Evolutionary conservation across 2,329 filamentous ascomycete genomes (phyloP).

Genomic region (Chaetomiaceae sp.): DNA sequence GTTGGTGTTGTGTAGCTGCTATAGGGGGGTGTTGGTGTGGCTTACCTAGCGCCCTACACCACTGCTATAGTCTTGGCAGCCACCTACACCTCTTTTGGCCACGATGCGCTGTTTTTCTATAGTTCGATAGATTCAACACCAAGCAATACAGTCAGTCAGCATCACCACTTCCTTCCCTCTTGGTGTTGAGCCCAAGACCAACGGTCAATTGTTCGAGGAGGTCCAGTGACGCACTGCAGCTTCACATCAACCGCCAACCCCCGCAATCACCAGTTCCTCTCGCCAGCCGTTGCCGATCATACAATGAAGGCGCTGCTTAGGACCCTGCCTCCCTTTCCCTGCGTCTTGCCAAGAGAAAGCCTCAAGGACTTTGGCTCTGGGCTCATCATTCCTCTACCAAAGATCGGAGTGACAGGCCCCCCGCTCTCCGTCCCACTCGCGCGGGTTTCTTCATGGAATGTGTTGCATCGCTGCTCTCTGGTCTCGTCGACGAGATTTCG

Average conservation of each 20-base stretch:
- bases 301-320: slow-evolving; percentile 14
- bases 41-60: too few relatives aligned
- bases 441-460: slow-evolving; percentile 12
- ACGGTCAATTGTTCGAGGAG: slow-evolving; percentile 6
- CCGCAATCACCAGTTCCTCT: not conserved
- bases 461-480: slow-evolving; percentile 7
- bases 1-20: too few relatives aligned
- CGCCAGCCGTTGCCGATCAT: slow-evolving; percentile 24
- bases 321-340: not conserved
- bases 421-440: slow-evolving; percentile 1
- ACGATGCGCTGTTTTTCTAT: too few relatives aligned
- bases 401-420: too few relatives aligned
- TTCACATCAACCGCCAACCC: slow-evolving; percentile 17
- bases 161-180: too few relatives aligned
- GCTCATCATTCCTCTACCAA: too few relatives aligned
- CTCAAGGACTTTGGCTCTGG: not conserved
- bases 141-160: too few relatives aligned
- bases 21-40: too few relatives aligned
- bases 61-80: too few relatives aligned
- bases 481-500: not conserved
- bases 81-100: too few relatives aligned
- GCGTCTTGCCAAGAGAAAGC: not conserved
- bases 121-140: too few relatives aligned
- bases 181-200: too few relatives aligned
- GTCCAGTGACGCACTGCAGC: slow-evolving; percentile 6